Percentiles rank a stretch among this genome's conserved stretches.
Evolutionary conservation across 345 rosid species (phyloP).

Genomic region (Microthlaspi erraticum): DNA sequence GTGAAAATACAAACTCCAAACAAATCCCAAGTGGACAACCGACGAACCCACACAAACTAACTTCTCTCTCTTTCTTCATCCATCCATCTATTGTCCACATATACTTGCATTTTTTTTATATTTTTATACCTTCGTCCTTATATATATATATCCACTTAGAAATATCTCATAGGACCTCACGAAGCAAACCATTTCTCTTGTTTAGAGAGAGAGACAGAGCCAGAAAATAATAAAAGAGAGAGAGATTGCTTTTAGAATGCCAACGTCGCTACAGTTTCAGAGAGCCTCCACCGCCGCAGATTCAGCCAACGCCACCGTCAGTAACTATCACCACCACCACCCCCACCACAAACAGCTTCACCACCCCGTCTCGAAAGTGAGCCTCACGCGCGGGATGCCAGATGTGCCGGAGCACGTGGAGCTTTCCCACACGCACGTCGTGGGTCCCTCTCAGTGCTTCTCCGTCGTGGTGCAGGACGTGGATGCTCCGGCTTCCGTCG

Average conservation of each 20-base stretch:
- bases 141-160: background rate
- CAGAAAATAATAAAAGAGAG: background rate
- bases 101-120: conserved; percentile 43
- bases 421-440: conserved; percentile 53
- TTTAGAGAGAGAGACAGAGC: conserved; percentile 11
- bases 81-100: conserved; percentile 29
- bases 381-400: conserved; percentile 42
- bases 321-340: conserved; percentile 24
- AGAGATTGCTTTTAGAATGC: conserved; percentile 50
- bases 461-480: conserved; percentile 64
- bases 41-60: conserved; percentile 36
- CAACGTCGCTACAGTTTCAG: conserved; percentile 62
- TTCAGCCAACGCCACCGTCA: conserved; percentile 29
- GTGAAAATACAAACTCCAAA: conserved; percentile 39
- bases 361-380: conserved; percentile 26
- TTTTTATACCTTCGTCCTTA: conserved; percentile 3
- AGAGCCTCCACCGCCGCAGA: conserved; percentile 43
- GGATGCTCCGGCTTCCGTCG: conserved; percentile 65
- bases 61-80: conserved; percentile 34
- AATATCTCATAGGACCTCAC: conserved; percentile 32
- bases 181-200: conserved; percentile 17
- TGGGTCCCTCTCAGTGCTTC: conserved; percentile 69
- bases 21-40: conserved; percentile 53
- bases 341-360: conserved; percentile 44
- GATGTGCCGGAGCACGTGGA: conserved; percentile 60